Base-by-base conservation (phyloP, 441 rosid species). In the Populus trichocarpa region DNA sequence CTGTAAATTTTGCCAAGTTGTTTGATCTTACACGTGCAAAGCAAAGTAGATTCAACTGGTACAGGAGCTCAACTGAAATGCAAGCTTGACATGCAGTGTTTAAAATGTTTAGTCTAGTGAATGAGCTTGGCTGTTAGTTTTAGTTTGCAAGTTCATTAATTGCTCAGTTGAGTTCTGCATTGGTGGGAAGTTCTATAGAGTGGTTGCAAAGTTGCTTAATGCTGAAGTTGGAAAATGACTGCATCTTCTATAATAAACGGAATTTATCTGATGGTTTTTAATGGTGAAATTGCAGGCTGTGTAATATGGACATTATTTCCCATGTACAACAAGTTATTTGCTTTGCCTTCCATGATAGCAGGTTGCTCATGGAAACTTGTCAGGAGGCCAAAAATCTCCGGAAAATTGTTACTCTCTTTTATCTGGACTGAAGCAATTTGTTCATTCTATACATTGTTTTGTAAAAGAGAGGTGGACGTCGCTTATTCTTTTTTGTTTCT, bases 281-380 rank as follows among this genome's bases (percentile, higher is more conserved):
- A 18, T 78, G 87, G 71, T 81, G 14, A 69, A 79, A 53, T 66
- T 82, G 82, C 94, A 96, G 99, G 97, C 81, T 94, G 35, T 96
- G 99, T 82, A 93, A 96, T 73, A 91, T 88, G 99, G 97, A 92
- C 86, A 96, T 93, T 75, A 92, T 93, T 75, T 93, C 97, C 36
- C 97, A 96, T 20, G 98, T 93, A 83, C 99, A 96, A 78, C 98
- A 96, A 86, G 97, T 93, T 8, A 96, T 94, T 40, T 96, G 98
- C 89, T 93, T 96, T 32, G 99, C 97, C 1, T 96, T 96, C 84
- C 99, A 96, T 71, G 98, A 96, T 75, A 96, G 99, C 89, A 88
- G 81, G 85, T 80, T 96, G 85, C 91, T 96, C 8, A 91, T 96
- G 98, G 99, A 96, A 79, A 96, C 97, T 46, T 96, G 99, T 77